These are phyloP conservation scores for Quercus lobata DNA, from an alignment of 331 rosid species.

Conservation along the genomic window DNA sequence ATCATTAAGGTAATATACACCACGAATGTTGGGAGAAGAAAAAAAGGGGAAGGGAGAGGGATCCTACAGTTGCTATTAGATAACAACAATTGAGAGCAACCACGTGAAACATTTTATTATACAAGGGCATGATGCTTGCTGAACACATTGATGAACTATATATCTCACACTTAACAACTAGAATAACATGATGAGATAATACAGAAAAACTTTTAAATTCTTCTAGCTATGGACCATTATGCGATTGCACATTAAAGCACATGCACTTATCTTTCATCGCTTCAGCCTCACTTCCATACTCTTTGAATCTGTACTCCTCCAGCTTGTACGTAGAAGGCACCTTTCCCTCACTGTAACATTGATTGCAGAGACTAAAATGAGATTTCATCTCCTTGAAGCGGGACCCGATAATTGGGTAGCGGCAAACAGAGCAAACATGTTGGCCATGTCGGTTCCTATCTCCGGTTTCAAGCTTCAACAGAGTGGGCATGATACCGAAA, in stretches of 20 bases:
- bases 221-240: constrained; percentile 35
- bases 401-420: constrained; percentile 50
- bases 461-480: constrained; percentile 48
- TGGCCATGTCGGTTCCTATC: constrained; percentile 55
- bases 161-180: constrained; percentile 42
- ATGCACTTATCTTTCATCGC: constrained; percentile 49
- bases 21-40: no score
- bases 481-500: constrained; percentile 48
- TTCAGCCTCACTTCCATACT: constrained; percentile 48
- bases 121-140: constrained; percentile 20
- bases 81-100: constrained; percentile 29
- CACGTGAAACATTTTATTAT: constrained; percentile 31
- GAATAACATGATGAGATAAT: constrained; percentile 29
- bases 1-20: neutral
- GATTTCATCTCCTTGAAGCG: constrained; percentile 54
- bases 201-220: constrained; percentile 25
- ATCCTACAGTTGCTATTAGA: constrained; percentile 24
- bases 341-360: constrained; percentile 63
- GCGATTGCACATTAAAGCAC: constrained; percentile 47
- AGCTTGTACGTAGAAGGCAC: constrained; percentile 53
- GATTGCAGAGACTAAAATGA: constrained; percentile 54
- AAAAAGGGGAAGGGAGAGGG: constrained; percentile 3
- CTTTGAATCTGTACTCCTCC: constrained; percentile 57
- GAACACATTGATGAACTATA: constrained; percentile 25
- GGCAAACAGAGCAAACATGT: constrained; percentile 43